Evolutionary conservation across 371 early-diverging fungal species (phyloP).

Genomic region (Caulochytrium protostelioides): DNA sequence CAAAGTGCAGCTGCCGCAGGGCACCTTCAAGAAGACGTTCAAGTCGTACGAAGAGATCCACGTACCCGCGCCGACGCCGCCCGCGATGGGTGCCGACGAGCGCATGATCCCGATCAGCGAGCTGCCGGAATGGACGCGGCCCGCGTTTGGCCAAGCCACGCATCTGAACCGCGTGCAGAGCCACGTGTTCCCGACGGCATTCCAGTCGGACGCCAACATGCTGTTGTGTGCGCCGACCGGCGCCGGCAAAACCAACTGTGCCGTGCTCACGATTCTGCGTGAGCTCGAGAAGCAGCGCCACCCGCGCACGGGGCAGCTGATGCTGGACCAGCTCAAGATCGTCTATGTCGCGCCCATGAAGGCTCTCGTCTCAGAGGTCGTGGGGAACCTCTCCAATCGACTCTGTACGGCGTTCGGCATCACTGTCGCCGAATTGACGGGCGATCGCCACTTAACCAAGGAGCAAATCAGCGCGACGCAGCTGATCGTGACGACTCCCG

Average conservation of each 20-base stretch:
- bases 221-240: slow-evolving; percentile 98
- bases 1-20: slow-evolving; percentile 74
- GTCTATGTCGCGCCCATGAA: slow-evolving; percentile 99
- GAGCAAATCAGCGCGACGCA: slow-evolving; percentile 84
- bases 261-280: slow-evolving; percentile 81
- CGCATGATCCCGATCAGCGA: slow-evolving; percentile 40
- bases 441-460: slow-evolving; percentile 88
- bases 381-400: slow-evolving; percentile 61
- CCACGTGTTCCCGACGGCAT: slow-evolving; percentile 65
- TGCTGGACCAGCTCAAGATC: slow-evolving; percentile 75
- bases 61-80: slow-evolving; percentile 62
- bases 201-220: slow-evolving; percentile 73
- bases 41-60: slow-evolving; percentile 92
- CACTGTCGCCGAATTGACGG: slow-evolving; percentile 90
- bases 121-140: slow-evolving; percentile 73
- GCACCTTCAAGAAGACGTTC: slow-evolving; percentile 74
- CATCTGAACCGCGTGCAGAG: slow-evolving; percentile 84
- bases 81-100: slow-evolving; percentile 40
- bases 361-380: slow-evolving; percentile 97
- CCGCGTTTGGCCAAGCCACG: slow-evolving; percentile 47
- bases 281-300: slow-evolving; percentile 59
- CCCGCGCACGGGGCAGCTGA: slow-evolving; percentile 46
- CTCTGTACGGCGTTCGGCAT: slow-evolving; percentile 61
- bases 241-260: slow-evolving; percentile 96
- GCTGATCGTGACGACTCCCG: slow-evolving; percentile 98